phyloP scores from a whole-genome alignment of 192 early-diverging fungal species.

The Pecoramyces ruminantium region DNA sequence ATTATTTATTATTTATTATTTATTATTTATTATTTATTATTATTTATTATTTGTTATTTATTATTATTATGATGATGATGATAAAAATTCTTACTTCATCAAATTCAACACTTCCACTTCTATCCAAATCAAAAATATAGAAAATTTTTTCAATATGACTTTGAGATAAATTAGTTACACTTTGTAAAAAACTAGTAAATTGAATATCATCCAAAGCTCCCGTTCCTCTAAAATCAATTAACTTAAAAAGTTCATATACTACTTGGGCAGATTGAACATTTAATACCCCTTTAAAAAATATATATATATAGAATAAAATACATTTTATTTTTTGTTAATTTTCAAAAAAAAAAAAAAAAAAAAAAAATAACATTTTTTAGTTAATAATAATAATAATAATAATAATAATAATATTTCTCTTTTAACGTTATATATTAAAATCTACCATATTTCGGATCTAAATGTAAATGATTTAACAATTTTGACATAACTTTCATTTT shows the following conservation, averaged over 20 bases:
- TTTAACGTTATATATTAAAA: slow-evolving; percentile 4
- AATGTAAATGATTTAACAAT: slow-evolving; percentile 19
- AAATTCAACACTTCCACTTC: slow-evolving; percentile 26
- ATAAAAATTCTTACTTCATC: slow-evolving; percentile 12
- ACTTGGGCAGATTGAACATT: slow-evolving; percentile 14
- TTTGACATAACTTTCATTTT: slow-evolving; percentile 20
- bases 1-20: too few species aligned
- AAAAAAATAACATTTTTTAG: too few species aligned
- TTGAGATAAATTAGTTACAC: slow-evolving; percentile 16
- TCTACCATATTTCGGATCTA: slow-evolving; percentile 21
- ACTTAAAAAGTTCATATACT: slow-evolving; percentile 12
- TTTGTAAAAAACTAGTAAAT: slow-evolving; percentile 13
- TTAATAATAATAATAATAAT: too few species aligned
- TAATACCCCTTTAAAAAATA: slow-evolving; percentile 6
- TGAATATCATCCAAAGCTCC: slow-evolving; percentile 25
- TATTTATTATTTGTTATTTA: not conserved
- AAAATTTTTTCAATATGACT: slow-evolving; percentile 19
- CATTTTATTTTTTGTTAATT: not conserved
- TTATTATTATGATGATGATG: too few species aligned
- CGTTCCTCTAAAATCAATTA: slow-evolving; percentile 17
- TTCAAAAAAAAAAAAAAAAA: too few species aligned
- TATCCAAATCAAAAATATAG: slow-evolving; percentile 28
- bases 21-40: too few species aligned
- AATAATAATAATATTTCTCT: too few species aligned
- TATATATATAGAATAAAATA: not conserved